These are phyloP conservation scores for Myxozyma sirexii DNA, from an alignment of 805 yeast species.

Conservation along the genomic window DNA sequence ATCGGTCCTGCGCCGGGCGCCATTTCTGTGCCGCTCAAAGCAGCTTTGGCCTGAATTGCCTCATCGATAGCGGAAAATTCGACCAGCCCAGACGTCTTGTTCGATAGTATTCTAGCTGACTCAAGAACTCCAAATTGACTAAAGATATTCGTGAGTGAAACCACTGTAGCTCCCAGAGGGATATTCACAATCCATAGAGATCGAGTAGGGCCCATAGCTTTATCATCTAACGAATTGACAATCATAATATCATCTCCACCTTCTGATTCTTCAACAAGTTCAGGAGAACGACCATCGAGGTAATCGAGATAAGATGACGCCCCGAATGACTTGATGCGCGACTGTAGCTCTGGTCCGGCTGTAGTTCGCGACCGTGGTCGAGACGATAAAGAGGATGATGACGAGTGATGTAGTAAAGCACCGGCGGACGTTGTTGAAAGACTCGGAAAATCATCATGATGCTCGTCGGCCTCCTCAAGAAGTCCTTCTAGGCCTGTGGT, in stretches of 20 bases:
- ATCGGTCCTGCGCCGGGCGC: constrained; percentile 75
- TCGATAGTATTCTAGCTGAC: constrained; percentile 61
- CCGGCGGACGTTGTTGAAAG: neutral
- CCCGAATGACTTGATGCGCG: constrained; percentile 28
- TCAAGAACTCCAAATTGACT: constrained; percentile 62
- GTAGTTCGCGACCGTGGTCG: constrained; percentile 32
- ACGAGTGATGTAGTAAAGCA: neutral
- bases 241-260: constrained; percentile 22
- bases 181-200: constrained; percentile 78
- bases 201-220: constrained; percentile 73
- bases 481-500: constrained; percentile 20
- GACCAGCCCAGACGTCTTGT: constrained; percentile 56
- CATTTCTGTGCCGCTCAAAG: constrained; percentile 78
- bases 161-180: constrained; percentile 58
- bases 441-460: constrained; percentile 16
- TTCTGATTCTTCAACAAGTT: neutral
- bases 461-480: constrained; percentile 28
- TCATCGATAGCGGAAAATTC: constrained; percentile 72
- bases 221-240: constrained; percentile 57
- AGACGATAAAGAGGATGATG: neutral
- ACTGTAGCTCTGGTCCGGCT: constrained; percentile 30
- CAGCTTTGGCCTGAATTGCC: constrained; percentile 78
- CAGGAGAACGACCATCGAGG: constrained; percentile 31
- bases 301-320: constrained; percentile 36
- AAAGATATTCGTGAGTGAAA: constrained; percentile 63